Base-by-base conservation (phyloP, 192 early-diverging fungal species). In the Linnemannia schmuckeri region DNA sequence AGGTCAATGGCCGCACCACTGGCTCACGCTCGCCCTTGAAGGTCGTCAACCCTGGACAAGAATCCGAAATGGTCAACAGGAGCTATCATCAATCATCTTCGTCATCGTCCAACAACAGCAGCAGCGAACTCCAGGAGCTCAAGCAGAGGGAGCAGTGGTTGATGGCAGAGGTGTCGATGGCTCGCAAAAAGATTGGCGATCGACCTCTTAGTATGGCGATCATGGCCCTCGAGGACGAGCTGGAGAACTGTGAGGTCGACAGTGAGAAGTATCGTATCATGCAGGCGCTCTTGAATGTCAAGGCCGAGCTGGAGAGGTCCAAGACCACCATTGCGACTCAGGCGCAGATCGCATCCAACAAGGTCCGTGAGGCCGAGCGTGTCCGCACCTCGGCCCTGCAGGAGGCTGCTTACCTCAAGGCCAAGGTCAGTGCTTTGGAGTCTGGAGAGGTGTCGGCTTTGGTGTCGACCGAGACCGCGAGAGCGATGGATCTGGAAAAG, bases 331-430 rank as follows among this genome's bases (percentile, higher is more conserved):
- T 92, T 80, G 89, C 81, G 7, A 88, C 88, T 9, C 90, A 92
- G 49, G 82, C 89, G 2, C 89, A 93, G 76, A 74, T 81, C 6
- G 82, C 92, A 13, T 90, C 89, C 24, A 77, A 89, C 61, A 91
- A 89, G 63, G 73, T 93, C 33, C 79, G 79, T 7, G 89, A 90
- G 22, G 88, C 91, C 37, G 91, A 93, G 35, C 81, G 88, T 20
- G 83, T 91, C 33, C 82, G 90, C 0, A 89, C 88, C 1, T 91
- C 90, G 24, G 92, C 92, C 5, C 72, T 93, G 22, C 89, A 93
- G 69, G 92, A 93, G 76, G 90, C 92, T 71, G 89, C 88, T 3
- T 92, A 92, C 49, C 88, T 90, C 76, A 92, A 91, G 72, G 85
- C 91, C 17, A 90, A 91, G 70, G 83, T 90, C 54, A 77, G 81